Evolutionary conservation across 2,329 filamentous ascomycete genomes (phyloP).

Genomic region (Venturia nashicola): DNA sequence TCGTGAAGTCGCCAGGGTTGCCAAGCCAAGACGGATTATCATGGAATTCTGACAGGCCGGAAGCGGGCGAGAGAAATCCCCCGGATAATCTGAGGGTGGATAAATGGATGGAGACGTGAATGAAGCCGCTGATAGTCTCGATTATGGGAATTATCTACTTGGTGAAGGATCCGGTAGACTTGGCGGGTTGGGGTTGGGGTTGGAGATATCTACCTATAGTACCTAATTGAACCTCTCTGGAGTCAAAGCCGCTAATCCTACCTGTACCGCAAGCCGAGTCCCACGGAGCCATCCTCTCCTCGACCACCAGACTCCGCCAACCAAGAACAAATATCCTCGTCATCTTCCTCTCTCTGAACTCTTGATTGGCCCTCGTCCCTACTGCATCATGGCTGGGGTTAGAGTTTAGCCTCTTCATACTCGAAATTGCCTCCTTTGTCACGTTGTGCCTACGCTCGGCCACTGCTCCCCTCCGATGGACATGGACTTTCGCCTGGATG

Average conservation of each 20-base stretch:
- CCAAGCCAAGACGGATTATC: neutral
- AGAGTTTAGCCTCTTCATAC: neutral
- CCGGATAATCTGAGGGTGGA: neutral
- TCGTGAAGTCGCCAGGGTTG: neutral
- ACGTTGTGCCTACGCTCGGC: neutral
- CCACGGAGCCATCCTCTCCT: neutral
- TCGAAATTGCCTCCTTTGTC: neutral
- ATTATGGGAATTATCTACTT: neutral
- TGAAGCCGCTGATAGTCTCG: neutral
- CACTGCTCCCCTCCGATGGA: neutral
- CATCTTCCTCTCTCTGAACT: neutral
- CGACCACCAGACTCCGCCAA: neutral
- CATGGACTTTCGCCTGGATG: constrained; percentile 1
- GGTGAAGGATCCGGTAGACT: neutral
- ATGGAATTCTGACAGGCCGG: too few relatives aligned
- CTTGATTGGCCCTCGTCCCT: neutral
- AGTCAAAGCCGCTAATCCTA: neutral
- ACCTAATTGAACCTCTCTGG: too few relatives aligned
- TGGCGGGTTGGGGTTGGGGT: neutral
- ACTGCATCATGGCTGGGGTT: neutral
- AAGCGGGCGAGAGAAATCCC: too few relatives aligned
- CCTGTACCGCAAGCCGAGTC: neutral
- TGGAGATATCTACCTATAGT: neutral
- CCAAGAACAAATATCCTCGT: neutral
- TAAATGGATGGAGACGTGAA: neutral